Percentiles rank a stretch among this genome's conserved stretches.
Conservation (phyloP, 108 stramenopile genomes). For the Conticribra weissflogii region DNA sequence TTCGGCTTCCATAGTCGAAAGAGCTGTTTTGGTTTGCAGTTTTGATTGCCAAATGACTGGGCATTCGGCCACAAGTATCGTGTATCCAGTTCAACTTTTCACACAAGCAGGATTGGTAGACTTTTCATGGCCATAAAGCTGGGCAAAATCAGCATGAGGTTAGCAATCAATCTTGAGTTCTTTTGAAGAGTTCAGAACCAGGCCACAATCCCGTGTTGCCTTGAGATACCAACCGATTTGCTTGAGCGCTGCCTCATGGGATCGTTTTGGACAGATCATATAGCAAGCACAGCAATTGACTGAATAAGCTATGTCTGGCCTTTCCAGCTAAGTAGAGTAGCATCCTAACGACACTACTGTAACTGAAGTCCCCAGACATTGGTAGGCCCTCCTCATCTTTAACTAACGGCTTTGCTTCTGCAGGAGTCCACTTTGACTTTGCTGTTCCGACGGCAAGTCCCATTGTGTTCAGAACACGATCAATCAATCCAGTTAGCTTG, state of each 20-base stretch:
- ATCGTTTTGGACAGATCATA: constrained; percentile 5
- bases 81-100: constrained; percentile 53
- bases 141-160: constrained; percentile 16
- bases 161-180: constrained; percentile 37
- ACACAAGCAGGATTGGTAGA: constrained; percentile 33
- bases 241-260: neutral
- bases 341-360: constrained; percentile 42
- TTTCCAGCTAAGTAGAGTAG: constrained; percentile 46
- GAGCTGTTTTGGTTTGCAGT: constrained; percentile 30
- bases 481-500: constrained; percentile 38
- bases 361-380: constrained; percentile 6
- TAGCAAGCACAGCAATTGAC: constrained; percentile 28
- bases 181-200: constrained; percentile 26
- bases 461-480: neutral
- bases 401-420: constrained; percentile 5
- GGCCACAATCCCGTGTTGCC: constrained; percentile 11
- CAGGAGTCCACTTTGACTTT: neutral
- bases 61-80: constrained; percentile 30
- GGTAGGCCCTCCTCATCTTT: constrained; percentile 17
- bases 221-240: constrained; percentile 4
- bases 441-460: neutral
- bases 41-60: constrained; percentile 26
- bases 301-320: constrained; percentile 47
- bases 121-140: constrained; percentile 33
- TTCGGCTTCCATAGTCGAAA: constrained; percentile 45